A percentile compares a stretch with the other conserved stretches of the same genome.
phyloP scores from a whole-genome alignment of 2,329 filamentous ascomycete genomes.

The Colletotrichum somersetense region DNA sequence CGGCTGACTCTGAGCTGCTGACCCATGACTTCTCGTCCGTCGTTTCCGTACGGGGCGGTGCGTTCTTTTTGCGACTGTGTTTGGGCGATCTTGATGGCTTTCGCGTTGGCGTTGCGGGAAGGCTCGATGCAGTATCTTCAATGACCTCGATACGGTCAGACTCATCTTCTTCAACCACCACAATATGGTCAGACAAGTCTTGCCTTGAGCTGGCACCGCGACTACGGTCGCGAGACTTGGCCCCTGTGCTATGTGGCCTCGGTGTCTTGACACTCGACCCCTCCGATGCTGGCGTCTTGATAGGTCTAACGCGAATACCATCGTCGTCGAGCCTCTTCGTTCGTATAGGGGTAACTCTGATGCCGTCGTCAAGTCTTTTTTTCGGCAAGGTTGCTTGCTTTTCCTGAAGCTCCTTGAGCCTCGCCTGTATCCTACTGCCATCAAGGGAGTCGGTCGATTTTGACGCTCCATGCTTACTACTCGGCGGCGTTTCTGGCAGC shows the following conservation, averaged over 20 bases:
- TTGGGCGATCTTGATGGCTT: slow-evolving; percentile 36
- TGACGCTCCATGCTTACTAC: slow-evolving; percentile 54
- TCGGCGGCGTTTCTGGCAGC: slow-evolving; percentile 56
- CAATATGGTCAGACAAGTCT: slow-evolving; percentile 48
- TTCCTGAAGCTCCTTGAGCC: slow-evolving; percentile 40
- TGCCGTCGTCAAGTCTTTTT: slow-evolving; percentile 55
- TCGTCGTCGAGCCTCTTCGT: slow-evolving; percentile 50
- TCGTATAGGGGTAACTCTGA: slow-evolving; percentile 57
- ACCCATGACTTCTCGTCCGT: slow-evolving; percentile 48
- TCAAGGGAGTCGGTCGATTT: slow-evolving; percentile 51
- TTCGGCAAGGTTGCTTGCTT: slow-evolving; percentile 38
- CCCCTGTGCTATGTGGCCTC: slow-evolving; percentile 47
- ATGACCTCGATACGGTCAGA: slow-evolving; percentile 49
- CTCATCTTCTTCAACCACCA: slow-evolving; percentile 44
- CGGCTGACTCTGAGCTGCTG: slow-evolving; percentile 46
- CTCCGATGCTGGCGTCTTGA: slow-evolving; percentile 38
- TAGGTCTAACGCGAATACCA: slow-evolving; percentile 51
- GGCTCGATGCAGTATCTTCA: slow-evolving; percentile 53
- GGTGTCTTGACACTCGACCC: slow-evolving; percentile 9
- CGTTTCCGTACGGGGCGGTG: slow-evolving; percentile 12
- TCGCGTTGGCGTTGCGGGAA: slow-evolving; percentile 54
- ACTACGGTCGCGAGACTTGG: slow-evolving; percentile 29
- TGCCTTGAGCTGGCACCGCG: slow-evolving; percentile 45
- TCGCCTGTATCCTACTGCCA: slow-evolving; percentile 46
- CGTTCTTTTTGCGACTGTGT: slow-evolving; percentile 32